These are phyloP conservation scores for Hymenoscyphus scutula DNA, from an alignment of 2,329 filamentous ascomycete genomes.

Conservation along the genomic window DNA sequence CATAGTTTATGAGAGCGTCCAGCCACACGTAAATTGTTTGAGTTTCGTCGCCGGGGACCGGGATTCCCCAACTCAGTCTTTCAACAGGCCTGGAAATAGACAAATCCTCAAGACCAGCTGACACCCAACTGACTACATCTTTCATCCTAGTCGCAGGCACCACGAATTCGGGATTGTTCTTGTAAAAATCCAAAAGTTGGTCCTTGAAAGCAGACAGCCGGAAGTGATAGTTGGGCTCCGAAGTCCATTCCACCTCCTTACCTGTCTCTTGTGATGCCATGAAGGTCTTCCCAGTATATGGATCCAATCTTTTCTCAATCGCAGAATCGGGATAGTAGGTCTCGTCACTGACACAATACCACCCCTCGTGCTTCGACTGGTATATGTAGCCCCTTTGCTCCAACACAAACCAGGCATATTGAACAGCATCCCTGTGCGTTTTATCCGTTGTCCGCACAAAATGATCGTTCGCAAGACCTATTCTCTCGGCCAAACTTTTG, in stretches of 20 bases:
- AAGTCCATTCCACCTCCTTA: slow-evolving; percentile 91
- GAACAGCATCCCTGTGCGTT: slow-evolving; percentile 78
- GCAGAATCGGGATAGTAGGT: slow-evolving; percentile 83
- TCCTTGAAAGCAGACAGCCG: slow-evolving; percentile 79
- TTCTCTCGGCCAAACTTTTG: slow-evolving; percentile 66
- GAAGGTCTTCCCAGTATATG: slow-evolving; percentile 76
- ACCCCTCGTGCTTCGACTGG: slow-evolving; percentile 81
- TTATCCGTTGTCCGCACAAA: slow-evolving; percentile 91
- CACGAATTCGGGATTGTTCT: slow-evolving; percentile 74
- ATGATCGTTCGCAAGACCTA: slow-evolving; percentile 72
- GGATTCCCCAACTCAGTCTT: slow-evolving; percentile 83
- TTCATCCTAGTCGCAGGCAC: slow-evolving; percentile 69
- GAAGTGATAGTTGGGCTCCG: slow-evolving; percentile 94
- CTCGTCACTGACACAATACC: slow-evolving; percentile 97
- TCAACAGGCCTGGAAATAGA: slow-evolving; percentile 81
- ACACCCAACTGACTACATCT: slow-evolving; percentile 76
- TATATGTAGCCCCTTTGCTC: slow-evolving; percentile 77
- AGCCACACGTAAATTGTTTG: slow-evolving; percentile 99
- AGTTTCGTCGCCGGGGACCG: slow-evolving; percentile 75
- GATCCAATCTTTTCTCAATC: slow-evolving; percentile 72
- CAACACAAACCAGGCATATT: slow-evolving; percentile 84
- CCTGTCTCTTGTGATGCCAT: slow-evolving; percentile 85
- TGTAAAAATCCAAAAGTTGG: slow-evolving; percentile 76
- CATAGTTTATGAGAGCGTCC: slow-evolving; percentile 91
- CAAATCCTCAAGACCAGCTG: slow-evolving; percentile 76